These are phyloP conservation scores for Botrytis aclada DNA, from an alignment of 2,329 filamentous ascomycete genomes.

Conservation along the genomic window DNA sequence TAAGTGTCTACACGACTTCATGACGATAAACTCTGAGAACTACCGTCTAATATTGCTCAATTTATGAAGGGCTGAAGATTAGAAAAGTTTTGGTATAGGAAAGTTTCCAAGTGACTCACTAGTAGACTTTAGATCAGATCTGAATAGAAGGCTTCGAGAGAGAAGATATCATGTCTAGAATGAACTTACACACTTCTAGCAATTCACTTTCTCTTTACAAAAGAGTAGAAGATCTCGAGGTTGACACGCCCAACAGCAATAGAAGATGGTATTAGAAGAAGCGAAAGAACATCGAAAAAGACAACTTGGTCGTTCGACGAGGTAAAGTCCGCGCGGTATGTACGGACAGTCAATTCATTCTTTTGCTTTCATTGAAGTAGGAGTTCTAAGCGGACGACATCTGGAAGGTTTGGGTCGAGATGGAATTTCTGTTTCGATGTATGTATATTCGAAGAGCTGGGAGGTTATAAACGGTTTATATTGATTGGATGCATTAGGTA, in stretches of 20 bases:
- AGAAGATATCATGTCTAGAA: neutral
- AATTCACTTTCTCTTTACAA: neutral
- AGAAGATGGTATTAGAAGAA: fast-evolving
- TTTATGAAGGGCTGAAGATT: neutral
- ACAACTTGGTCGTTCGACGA: neutral
- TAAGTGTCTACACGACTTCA: too few species aligned
- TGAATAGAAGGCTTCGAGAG: neutral
- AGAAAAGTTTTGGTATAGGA: neutral
- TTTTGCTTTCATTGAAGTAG: neutral
- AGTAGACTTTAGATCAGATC: neutral
- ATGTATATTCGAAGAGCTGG: neutral
- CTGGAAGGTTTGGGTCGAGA: neutral
- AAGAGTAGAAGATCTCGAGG: neutral
- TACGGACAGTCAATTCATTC: neutral
- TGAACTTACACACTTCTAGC: neutral
- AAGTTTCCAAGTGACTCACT: neutral
- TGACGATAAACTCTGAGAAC: too few species aligned
- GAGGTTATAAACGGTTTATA: neutral
- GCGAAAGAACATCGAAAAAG: neutral
- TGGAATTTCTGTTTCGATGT: neutral
- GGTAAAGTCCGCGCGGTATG: neutral
- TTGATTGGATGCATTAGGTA: too few species aligned
- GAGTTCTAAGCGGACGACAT: neutral
- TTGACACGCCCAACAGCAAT: fast-evolving
- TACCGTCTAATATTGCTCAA: too few species aligned